Percentiles rank a stretch among this genome's conserved stretches.
phyloP scores from a whole-genome alignment of 495 filamentous ascomycete species.

The Staphylotrichum longicolle region DNA sequence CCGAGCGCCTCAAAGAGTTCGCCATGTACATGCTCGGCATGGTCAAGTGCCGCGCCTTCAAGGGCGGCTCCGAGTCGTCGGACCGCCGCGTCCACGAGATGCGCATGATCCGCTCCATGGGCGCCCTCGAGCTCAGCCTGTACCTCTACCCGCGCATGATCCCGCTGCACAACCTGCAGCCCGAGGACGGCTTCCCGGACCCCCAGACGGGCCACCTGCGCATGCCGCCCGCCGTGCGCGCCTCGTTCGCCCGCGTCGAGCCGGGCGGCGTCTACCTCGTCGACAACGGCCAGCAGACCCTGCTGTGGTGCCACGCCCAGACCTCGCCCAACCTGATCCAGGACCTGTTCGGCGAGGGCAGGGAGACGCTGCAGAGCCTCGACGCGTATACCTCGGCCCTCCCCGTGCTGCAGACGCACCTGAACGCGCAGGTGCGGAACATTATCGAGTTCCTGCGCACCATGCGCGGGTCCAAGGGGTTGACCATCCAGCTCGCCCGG shows the following conservation, averaged over 20 bases:
- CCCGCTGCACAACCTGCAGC: conserved; percentile 84
- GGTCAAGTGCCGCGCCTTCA: conserved; percentile 89
- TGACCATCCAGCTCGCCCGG: conserved; percentile 85
- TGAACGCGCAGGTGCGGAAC: conserved; percentile 94
- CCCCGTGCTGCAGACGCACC: conserved; percentile 82
- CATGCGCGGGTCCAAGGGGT: conserved; percentile 78
- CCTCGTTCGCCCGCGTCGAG: conserved; percentile 86
- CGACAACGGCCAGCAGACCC: conserved; percentile 89
- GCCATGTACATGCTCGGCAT: conserved; percentile 95
- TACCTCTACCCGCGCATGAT: conserved; percentile 96
- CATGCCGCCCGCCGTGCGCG: conserved; percentile 72
- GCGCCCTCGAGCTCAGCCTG: conserved; percentile 76
- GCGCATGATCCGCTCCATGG: conserved; percentile 85
- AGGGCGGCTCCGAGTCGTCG: conserved; percentile 86
- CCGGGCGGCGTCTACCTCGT: conserved; percentile 95
- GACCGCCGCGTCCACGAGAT: conserved; percentile 90
- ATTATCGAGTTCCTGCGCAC: conserved; percentile 81
- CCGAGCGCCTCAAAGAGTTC: conserved; percentile 94
- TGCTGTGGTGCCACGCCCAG: conserved; percentile 88
- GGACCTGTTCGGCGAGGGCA: conserved; percentile 84
- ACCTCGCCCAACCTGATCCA: conserved; percentile 74
- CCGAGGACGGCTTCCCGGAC: conserved; percentile 83
- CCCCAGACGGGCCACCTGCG: conserved; percentile 74
- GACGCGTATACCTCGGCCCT: conserved; percentile 75
- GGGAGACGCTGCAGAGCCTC: conserved; percentile 66